Base-by-base conservation (phyloP, 2,329 filamentous ascomycete species). In the Fusarium euwallaceae region DNA sequence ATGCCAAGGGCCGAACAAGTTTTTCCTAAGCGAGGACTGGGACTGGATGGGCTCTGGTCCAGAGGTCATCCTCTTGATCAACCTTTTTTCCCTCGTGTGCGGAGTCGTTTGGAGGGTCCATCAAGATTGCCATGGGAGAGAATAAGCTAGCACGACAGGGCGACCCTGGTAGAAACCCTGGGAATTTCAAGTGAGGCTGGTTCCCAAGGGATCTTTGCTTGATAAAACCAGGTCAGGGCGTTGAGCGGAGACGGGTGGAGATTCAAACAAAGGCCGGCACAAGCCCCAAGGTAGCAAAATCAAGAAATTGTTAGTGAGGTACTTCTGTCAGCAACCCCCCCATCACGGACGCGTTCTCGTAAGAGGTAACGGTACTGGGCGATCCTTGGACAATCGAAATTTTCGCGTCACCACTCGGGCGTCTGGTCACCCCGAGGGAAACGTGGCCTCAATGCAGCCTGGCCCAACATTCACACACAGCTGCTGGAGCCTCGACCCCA, bases 291-390 rank as follows among this genome's bases (percentile, higher is more conserved):
- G 75, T 76, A 34, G 22, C 48, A 34, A 41, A 56, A 71, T 60
- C 45, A 62, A 61, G 58, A 79, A 83, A 83, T 83, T 84, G 82
- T 84, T 84, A 84, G 76, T 70, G 82, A 53, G 79, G 76, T 84
- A 84, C 83, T 76, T 84, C 63, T 63, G 65, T 48, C 45, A 70
- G 74, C 62, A 68, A 53, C 58, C 67, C 61, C 67, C 69, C 60
- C 53, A 65, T 58, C 74, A 75, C 72, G 72, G 72, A 72, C 76
- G 76, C 73, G 67, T 73, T 73, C 64, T 75, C 73, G 72, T 74
- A 77, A 74, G 65, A 78, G 74, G 81, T 78, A 80, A 67, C 70
- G 51, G 48, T 73, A 79, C 78, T 78, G 70, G 78, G 59, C 70
- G 79, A 82, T 78, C 78, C 76, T 70, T 69, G 70, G 75, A 72